Conservation (phyloP, 169 alveolate genomes). For the Plasmodium yoelii region DNA sequence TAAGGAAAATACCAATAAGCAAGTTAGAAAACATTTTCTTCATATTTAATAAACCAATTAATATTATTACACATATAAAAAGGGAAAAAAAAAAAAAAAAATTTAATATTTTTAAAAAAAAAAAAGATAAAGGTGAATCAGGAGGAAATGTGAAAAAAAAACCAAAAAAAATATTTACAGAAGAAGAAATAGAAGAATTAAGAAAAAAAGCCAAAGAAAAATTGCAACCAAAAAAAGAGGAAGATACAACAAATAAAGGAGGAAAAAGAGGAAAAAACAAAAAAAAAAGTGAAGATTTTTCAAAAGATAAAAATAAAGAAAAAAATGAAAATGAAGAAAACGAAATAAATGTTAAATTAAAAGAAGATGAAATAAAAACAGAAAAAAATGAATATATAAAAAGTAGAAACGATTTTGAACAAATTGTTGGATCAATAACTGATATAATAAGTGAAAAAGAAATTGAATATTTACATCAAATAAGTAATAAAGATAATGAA, state of each 20-base stretch:
- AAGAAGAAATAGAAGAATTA: constrained; percentile 71
- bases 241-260: constrained; percentile 15
- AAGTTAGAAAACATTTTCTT: no score
- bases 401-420: constrained; percentile 59
- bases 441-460: constrained; percentile 65
- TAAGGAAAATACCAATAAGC: no score
- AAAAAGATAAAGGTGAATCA: constrained; percentile 36
- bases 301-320: neutral
- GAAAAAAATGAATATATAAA: constrained; percentile 19
- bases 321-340: neutral
- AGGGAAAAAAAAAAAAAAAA: neutral
- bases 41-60: no score
- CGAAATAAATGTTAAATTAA: neutral
- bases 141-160: constrained; percentile 26
- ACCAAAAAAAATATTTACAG: constrained; percentile 46
- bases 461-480: constrained; percentile 49
- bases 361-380: neutral
- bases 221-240: constrained; percentile 39
- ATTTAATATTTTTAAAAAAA: constrained; percentile 42
- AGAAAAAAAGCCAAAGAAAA: constrained; percentile 65
- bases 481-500: constrained; percentile 46
- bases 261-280: neutral
- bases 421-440: constrained; percentile 27
- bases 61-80: no score
- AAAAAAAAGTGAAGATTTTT: constrained; percentile 1